Percentiles rank a stretch among this genome's conserved stretches.
Conservation (phyloP, 2,329 filamentous ascomycete species). For the Colletotrichum costaricense region DNA sequence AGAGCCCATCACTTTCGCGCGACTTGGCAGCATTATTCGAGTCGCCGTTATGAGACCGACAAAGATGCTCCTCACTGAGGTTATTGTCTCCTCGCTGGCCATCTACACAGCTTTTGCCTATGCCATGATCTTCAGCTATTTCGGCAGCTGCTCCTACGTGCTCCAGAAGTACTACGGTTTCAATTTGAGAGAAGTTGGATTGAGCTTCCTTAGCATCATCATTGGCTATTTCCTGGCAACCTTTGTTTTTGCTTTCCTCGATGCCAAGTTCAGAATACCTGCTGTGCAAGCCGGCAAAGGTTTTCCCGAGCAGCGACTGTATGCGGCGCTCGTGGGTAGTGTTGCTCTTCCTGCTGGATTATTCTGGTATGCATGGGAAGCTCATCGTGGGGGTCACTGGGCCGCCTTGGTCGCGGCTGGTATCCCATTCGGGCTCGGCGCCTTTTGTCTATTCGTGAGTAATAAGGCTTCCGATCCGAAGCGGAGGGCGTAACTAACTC, state of each 20-base stretch:
- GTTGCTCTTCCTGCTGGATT: slow-evolving; percentile 32
- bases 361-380: slow-evolving; percentile 47
- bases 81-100: slow-evolving; percentile 76
- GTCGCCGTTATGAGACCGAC: slow-evolving; percentile 30
- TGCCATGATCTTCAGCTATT: slow-evolving; percentile 62
- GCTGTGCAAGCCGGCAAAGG: background rate
- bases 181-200: slow-evolving; percentile 17
- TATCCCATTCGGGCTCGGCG: slow-evolving; percentile 32
- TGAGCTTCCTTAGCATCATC: slow-evolving; percentile 36
- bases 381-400: slow-evolving; percentile 40
- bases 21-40: background rate
- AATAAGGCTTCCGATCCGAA: fast-evolving
- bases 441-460: background rate
- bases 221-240: slow-evolving; percentile 33
- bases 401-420: slow-evolving; percentile 33
- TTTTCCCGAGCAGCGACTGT: slow-evolving; percentile 36
- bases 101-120: slow-evolving; percentile 71
- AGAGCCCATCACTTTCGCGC: background rate
- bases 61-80: slow-evolving; percentile 43
- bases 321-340: slow-evolving; percentile 37
- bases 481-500: fast-evolving
- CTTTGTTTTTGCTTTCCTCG: slow-evolving; percentile 25
- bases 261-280: slow-evolving; percentile 19
- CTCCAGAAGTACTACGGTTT: slow-evolving; percentile 36
- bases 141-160: slow-evolving; percentile 51